Base-by-base conservation (phyloP, 148 eudicot genomes). In the Fagopyrum homotropicum region DNA sequence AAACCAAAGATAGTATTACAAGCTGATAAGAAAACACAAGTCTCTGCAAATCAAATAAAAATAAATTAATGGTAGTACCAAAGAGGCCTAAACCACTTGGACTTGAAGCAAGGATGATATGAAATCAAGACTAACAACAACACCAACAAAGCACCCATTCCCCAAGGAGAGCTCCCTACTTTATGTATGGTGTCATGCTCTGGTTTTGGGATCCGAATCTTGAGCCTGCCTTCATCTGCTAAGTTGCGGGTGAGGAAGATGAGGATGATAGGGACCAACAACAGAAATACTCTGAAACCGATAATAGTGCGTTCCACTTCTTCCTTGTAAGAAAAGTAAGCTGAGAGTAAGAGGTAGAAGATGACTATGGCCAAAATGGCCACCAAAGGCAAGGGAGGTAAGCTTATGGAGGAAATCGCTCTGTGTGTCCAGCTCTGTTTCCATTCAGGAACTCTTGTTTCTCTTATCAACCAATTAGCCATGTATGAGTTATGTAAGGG, bases 341-440 rank as follows among this genome's bases (percentile, higher is more conserved):
- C 55, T 8, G 83, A 74, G 46, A 80, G 63, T 61, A 75, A 81
- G 3, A 78, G 75, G 72, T 81, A 56, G 22, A 87, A 81, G 9
- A 80, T 43, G 1, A 80, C 77, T 9, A 83, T 54, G 7, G 60
- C 77, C 11, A 81, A 45, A 1, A 85, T 17, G 75, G 79, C 78
- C 2, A 87, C 6, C 10, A 85, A 44, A 6, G 84, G 79, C 11
- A 81, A 30, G 2, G 85, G 85, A 16, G 86, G 87, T 51, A 75
- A 60, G 19, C 72, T 69, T 17, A 75, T 68, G 49, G 82, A 77
- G 15, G 64, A 22, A 1, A 66, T 76, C 15, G 77, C 45, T 2
- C 71, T 45, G 2, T 49, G 17, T 7, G 54, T 45, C 70, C 77
- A 63, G 2, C 71, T 56, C 54, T 48, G 40, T 26, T 75, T 75